Evolutionary conservation across 371 early-diverging fungal species (phyloP).

Genomic region (Mortierella sp.): DNA sequence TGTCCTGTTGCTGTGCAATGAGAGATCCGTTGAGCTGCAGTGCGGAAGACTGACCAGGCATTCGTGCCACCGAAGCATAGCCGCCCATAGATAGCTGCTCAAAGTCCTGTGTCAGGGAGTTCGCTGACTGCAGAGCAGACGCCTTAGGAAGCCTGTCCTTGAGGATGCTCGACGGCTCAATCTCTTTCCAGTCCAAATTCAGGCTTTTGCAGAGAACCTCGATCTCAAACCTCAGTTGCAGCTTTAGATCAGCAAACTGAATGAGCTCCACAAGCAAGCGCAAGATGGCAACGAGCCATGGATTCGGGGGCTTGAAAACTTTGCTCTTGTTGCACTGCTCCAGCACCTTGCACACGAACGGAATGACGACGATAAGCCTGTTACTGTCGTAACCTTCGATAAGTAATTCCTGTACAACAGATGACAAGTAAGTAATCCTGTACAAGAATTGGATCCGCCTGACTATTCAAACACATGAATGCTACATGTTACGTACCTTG

Average conservation of each 20-base stretch:
- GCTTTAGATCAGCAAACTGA: constrained; percentile 90
- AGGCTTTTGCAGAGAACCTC: constrained; percentile 96
- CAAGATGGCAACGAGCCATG: constrained; percentile 97
- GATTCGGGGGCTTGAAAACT: constrained; percentile 96
- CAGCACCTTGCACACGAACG: constrained; percentile 97
- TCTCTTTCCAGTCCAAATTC: constrained; percentile 84
- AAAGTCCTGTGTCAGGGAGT: constrained; percentile 51
- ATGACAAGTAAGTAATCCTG: too few relatives aligned
- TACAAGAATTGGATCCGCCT: too few relatives aligned
- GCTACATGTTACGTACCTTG: constrained; percentile 60
- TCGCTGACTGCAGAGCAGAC: constrained; percentile 51
- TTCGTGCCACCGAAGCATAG: constrained; percentile 45
- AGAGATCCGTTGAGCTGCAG: constrained; percentile 15
- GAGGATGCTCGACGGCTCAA: constrained; percentile 82
- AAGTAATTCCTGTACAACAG: constrained; percentile 67
- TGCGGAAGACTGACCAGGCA: constrained; percentile 42
- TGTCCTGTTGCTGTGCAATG: constrained; percentile 31
- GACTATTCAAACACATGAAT: too few relatives aligned
- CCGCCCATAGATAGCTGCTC: constrained; percentile 55
- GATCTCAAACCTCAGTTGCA: constrained; percentile 96
- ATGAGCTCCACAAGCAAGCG: constrained; percentile 92
- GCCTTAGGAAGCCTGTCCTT: constrained; percentile 72
- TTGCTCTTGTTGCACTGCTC: constrained; percentile 87
- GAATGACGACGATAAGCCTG: constrained; percentile 94
- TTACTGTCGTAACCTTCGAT: constrained; percentile 91